phyloP scores from a whole-genome alignment of 768 basidiomycete species.

The Agrocybe praecox region DNA sequence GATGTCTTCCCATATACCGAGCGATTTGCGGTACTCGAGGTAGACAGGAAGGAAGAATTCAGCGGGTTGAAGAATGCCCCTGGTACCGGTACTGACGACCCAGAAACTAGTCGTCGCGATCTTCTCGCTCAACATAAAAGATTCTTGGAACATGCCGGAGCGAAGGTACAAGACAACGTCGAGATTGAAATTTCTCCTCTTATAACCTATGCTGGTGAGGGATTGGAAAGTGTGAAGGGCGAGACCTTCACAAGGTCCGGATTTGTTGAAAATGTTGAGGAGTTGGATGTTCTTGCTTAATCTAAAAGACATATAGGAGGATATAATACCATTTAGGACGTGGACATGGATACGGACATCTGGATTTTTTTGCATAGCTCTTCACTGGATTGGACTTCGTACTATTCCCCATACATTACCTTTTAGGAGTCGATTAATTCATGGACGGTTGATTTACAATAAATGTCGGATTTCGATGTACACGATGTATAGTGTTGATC shows the following conservation, averaged over 20 bases:
- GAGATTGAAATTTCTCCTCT: conserved; percentile 92
- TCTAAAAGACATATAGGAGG: no score
- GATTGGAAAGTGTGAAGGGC: conserved; percentile 76
- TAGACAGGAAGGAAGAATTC: conserved; percentile 88
- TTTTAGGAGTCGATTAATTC: conserved; percentile 7
- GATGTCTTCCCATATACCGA: conserved; percentile 96
- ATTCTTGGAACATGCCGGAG: conserved; percentile 83
- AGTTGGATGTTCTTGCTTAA: conserved; percentile 72
- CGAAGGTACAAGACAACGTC: conserved; percentile 65
- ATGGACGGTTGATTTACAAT: conserved; percentile 6
- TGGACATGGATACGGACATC: conserved; percentile 13
- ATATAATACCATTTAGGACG: conserved; percentile 10
- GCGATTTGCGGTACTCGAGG: conserved; percentile 85
- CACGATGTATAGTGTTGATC: not conserved
- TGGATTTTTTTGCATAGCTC: not conserved
- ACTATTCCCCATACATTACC: not conserved
- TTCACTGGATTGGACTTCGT: conserved; percentile 8
- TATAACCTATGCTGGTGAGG: conserved; percentile 92
- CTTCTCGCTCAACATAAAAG: conserved; percentile 85
- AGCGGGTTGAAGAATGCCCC: conserved; percentile 98
- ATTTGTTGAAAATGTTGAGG: conserved; percentile 61
- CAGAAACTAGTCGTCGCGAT: conserved; percentile 88
- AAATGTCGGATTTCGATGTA: not conserved
- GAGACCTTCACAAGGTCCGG: conserved; percentile 80
- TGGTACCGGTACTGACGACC: conserved; percentile 87